Percentiles rank a stretch among this genome's conserved stretches.
Conservation (phyloP, 2,329 filamentous ascomycete genomes). For the Cryphonectria naterciae region DNA sequence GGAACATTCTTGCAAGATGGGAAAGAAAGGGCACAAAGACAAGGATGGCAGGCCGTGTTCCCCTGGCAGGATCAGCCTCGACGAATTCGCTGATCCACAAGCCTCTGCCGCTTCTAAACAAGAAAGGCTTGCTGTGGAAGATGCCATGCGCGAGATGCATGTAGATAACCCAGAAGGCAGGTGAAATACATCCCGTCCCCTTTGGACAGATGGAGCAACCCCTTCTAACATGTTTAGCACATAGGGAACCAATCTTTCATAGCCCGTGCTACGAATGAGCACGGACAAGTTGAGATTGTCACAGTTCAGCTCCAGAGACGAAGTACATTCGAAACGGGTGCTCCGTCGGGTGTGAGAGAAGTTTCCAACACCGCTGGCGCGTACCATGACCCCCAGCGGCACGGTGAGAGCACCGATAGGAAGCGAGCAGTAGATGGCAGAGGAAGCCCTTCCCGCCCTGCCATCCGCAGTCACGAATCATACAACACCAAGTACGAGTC, state of each 20-base stretch:
- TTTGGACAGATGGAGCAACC: not conserved
- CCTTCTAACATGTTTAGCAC: not conserved
- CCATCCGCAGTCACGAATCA: constrained; percentile 1
- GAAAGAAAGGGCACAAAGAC: not conserved
- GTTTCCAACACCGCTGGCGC: not conserved
- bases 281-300: not conserved
- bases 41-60: constrained; percentile 5
- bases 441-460: not conserved
- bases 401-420: not conserved
- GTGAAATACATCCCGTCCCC: not conserved
- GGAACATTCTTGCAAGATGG: not conserved
- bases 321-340: not conserved
- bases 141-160: not conserved
- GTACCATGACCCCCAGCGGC: not conserved
- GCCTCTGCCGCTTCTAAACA: not conserved
- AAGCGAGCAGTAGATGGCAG: not conserved
- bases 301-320: not conserved
- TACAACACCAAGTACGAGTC: not conserved
- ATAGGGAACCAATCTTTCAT: not conserved
- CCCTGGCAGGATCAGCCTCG: not conserved
- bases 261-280: not conserved
- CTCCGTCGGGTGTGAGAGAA: not conserved
- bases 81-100: not conserved
- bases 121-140: not conserved
- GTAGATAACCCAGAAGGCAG: not conserved